Percentiles rank a stretch among this genome's conserved stretches.
These are phyloP conservation scores for Pichia deserticola DNA, from an alignment of 805 yeast genomes.

Conservation along the genomic window DNA sequence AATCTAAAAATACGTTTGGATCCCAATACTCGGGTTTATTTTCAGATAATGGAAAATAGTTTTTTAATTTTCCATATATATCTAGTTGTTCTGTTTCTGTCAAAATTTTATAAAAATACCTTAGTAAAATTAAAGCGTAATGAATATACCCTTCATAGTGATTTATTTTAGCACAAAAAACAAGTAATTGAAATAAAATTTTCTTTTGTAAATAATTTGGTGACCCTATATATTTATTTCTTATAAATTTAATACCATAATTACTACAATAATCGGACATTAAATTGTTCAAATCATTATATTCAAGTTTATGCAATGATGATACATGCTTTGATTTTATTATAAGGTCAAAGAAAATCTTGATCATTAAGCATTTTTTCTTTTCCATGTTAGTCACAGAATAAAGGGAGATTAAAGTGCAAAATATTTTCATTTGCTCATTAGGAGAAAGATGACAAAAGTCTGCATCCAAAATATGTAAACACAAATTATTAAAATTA, in stretches of 20 bases:
- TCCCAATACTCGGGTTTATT: slow-evolving; percentile 57
- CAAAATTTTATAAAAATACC: slow-evolving; percentile 48
- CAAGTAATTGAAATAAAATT: slow-evolving; percentile 36
- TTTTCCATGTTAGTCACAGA: slow-evolving; percentile 52
- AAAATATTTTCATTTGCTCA: slow-evolving; percentile 56
- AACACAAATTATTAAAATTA: slow-evolving; percentile 44
- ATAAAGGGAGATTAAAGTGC: slow-evolving; percentile 59
- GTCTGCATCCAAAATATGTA: slow-evolving; percentile 38
- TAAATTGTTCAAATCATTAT: slow-evolving; percentile 13
- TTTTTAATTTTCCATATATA: slow-evolving; percentile 30
- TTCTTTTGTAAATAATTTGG: slow-evolving; percentile 31
- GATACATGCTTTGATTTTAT: slow-evolving; percentile 9
- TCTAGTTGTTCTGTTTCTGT: slow-evolving; percentile 50
- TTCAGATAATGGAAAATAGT: slow-evolving; percentile 12
- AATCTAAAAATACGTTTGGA: slow-evolving; percentile 37
- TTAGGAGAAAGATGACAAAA: slow-evolving; percentile 37
- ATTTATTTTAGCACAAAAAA: slow-evolving; percentile 44
- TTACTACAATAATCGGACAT: slow-evolving; percentile 42
- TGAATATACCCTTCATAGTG: slow-evolving; percentile 38
- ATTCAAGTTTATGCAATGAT: slow-evolving; percentile 7
- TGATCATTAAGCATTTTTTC: slow-evolving; percentile 61
- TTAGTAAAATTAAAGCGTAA: slow-evolving; percentile 47
- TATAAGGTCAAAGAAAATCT: slow-evolving; percentile 52
- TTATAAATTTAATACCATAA: slow-evolving; percentile 39
- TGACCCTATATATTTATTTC: background rate